Evolutionary conservation across 2,329 filamentous ascomycete species (phyloP), one percentile per base, ranked within the genome.

Genomic region (Clarireedia paspali): DNA sequence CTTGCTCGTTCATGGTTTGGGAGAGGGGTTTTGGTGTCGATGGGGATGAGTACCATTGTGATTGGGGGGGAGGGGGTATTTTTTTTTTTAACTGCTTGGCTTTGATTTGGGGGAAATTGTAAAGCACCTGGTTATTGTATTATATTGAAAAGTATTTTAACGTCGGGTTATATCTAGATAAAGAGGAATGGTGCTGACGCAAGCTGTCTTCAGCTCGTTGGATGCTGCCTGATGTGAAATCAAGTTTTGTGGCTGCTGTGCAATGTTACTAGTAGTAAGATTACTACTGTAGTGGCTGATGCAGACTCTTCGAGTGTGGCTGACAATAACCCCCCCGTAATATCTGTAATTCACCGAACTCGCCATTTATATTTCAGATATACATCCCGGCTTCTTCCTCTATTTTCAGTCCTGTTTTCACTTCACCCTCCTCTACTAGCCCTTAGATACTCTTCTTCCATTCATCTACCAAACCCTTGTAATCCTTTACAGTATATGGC

Each of bases 401-500:
- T 20, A 20, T 44, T 10, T 20, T 17, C n/a, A 17, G 20, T 40
- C 14, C 39, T n/a, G 6, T 5, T 9, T 44, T 23, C 10, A 4
- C n/a, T 23, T 9, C 9, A 4, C 44, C 44, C 12, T 24, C 20
- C 26, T 15, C 23, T 24, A 12, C 44, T 15, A 24, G 6, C 20
- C 10, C 10, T 38, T 14, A 34, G 2, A 42, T 26, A 38, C 50
- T 55, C 38, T 45, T 20, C 47, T 27, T 55, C 71, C 74, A 76
- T 62, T 78, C 75, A 5, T 68, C 67, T 5, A 75, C 67, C 55
- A 79, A 59, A 0, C 72, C 73, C 40, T 57, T 62, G 62, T 77
- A 79, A 64, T 79, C 76, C 30, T 67, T 67, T 23, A 73, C 71
- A 14, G 70, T 68, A 70, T 79, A 79, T 10, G 74, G 70, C 55